phyloP scores from a whole-genome alignment of 345 rosid genomes.

The Sisymbrium irio region DNA sequence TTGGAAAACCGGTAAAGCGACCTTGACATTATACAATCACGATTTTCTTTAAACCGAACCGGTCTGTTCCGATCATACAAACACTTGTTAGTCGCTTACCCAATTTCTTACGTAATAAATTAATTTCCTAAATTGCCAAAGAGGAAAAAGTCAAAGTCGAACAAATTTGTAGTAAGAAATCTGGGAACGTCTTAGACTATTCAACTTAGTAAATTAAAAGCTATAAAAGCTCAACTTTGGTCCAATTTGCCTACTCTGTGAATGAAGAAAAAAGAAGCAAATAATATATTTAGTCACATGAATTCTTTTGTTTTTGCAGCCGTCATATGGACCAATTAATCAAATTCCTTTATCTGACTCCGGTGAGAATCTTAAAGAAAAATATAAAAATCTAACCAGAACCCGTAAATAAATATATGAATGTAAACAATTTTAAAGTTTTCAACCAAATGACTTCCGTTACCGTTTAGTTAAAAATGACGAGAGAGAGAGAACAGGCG shows the following conservation, averaged over 20 bases:
- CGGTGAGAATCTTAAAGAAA: constrained; percentile 1
- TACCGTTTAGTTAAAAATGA: constrained; percentile 11
- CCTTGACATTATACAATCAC: too few relatives aligned
- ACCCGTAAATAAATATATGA: neutral
- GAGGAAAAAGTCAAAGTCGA: constrained; percentile 14
- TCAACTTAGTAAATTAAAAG: neutral
- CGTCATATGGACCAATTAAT: constrained; percentile 1
- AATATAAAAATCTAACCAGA: neutral
- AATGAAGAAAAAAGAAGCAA: neutral
- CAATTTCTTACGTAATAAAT: neutral
- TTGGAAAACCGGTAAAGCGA: too few relatives aligned
- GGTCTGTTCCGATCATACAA: too few relatives aligned
- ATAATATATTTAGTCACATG: neutral
- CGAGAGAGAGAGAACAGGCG: neutral
- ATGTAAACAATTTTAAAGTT: neutral
- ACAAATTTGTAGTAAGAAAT: neutral
- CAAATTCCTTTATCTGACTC: neutral
- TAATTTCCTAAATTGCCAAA: neutral
- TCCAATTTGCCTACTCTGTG: constrained; percentile 26
- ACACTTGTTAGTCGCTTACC: too few relatives aligned
- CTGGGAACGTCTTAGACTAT: constrained; percentile 15
- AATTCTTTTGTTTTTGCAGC: neutral
- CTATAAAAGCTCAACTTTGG: neutral
- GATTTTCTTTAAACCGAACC: too few relatives aligned
- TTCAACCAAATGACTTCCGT: constrained; percentile 13